Conservation (phyloP, 257 asterid genomes). For the Ilex aquifolium region DNA sequence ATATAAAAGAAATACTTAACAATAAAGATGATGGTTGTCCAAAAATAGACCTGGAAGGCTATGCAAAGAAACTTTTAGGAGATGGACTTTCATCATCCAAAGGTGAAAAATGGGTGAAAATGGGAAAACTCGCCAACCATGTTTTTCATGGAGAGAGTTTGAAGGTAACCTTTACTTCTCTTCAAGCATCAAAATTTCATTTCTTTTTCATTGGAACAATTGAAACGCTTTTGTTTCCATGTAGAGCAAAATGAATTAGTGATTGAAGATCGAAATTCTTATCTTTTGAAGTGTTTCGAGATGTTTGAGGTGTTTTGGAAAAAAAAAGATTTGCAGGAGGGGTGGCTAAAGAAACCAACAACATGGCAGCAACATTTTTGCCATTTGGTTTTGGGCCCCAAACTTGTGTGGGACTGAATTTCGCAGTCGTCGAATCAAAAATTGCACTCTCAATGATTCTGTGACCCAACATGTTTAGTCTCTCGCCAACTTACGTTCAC, state of each 20-base stretch:
- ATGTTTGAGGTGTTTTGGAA: slow-evolving; percentile 48
- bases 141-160: slow-evolving; percentile 55
- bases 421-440: slow-evolving; percentile 51
- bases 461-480: slow-evolving; percentile 32
- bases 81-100: slow-evolving; percentile 63
- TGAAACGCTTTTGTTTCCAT: too few relatives aligned
- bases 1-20: slow-evolving; percentile 45
- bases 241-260: too few relatives aligned
- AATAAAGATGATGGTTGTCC: slow-evolving; percentile 43
- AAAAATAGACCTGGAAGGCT: slow-evolving; percentile 62
- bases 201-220: too few relatives aligned
- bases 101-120: slow-evolving; percentile 58
- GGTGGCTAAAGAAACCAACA: slow-evolving; percentile 28
- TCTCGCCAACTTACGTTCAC: slow-evolving; percentile 48
- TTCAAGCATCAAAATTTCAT: background rate
- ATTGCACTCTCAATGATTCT: slow-evolving; percentile 56
- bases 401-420: slow-evolving; percentile 57
- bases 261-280: too few relatives aligned
- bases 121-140: slow-evolving; percentile 55
- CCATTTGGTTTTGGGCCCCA: slow-evolving; percentile 73
- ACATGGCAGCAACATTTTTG: slow-evolving; percentile 38
- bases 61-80: slow-evolving; percentile 53
- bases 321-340: slow-evolving; percentile 54
- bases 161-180: slow-evolving; percentile 21
- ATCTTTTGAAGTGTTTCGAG: slow-evolving; percentile 18